Conservation (phyloP, 768 basidiomycete genomes). For the Gautieria morchelliformis region DNA sequence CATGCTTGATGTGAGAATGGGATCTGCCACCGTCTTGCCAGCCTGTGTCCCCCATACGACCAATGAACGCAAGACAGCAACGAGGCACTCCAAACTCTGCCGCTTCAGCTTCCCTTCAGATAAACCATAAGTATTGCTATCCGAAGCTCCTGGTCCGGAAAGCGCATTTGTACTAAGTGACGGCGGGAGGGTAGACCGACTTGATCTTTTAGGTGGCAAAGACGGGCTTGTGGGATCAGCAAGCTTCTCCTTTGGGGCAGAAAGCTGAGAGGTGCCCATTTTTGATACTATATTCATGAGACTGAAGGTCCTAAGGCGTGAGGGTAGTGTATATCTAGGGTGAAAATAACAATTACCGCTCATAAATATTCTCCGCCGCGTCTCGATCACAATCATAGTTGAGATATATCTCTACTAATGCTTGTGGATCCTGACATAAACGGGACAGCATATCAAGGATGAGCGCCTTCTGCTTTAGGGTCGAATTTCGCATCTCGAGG, state of each 20-base stretch:
- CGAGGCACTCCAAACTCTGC: conserved; percentile 93
- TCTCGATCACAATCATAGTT: conserved; percentile 98
- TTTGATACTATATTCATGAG: conserved; percentile 96
- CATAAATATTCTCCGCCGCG: conserved; percentile 94
- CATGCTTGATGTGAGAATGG: conserved; percentile 3
- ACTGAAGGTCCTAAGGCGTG: conserved; percentile 25
- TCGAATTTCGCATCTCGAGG: conserved; percentile 94
- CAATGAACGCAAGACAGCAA: conserved; percentile 78
- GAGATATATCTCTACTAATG: conserved; percentile 94
- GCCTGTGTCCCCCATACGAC: conserved; percentile 79
- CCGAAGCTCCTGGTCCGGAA: conserved; percentile 54
- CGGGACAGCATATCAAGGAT: conserved; percentile 83
- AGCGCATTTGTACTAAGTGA: conserved; percentile 60
- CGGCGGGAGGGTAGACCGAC: conserved; percentile 38
- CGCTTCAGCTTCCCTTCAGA: conserved; percentile 79
- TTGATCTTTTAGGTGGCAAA: conserved; percentile 38
- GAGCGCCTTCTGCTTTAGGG: conserved; percentile 88
- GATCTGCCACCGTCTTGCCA: conserved; percentile 26
- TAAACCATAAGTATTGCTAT: conserved; percentile 55
- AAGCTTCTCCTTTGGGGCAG: conserved; percentile 37
- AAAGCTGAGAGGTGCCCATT: conserved; percentile 55
- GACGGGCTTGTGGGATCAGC: conserved; percentile 55
- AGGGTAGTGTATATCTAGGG: not conserved
- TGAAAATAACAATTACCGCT: conserved; percentile 45
- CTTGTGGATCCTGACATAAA: conserved; percentile 92